Percentiles rank a stretch among this genome's conserved stretches.
Evolutionary conservation across 331 rosid species (phyloP).

Genomic region (Quercus phellos): DNA sequence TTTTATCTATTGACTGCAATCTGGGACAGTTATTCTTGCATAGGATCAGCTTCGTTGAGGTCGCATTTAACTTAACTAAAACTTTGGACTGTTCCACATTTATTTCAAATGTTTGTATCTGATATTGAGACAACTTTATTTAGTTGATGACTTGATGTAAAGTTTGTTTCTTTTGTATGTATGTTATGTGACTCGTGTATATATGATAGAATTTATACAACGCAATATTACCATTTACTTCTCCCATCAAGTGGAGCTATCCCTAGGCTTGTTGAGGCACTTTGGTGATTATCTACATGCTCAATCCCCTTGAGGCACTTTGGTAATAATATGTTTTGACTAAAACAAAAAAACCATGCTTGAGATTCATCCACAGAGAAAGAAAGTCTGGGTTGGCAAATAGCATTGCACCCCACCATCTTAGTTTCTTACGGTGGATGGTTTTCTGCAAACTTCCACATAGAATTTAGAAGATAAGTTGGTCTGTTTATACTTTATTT

Average conservation of each 20-base stretch:
- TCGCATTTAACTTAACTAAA: background rate
- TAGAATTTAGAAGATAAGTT: background rate
- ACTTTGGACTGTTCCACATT: background rate
- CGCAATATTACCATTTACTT: background rate
- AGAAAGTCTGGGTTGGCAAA: background rate
- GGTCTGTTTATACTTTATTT: background rate
- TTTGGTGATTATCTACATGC: background rate
- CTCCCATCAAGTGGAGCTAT: background rate
- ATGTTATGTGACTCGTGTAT: background rate
- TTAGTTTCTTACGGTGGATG: background rate
- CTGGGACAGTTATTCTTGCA: background rate
- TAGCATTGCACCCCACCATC: background rate
- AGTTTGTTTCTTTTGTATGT: background rate
- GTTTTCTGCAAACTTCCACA: background rate
- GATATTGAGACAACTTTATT: background rate
- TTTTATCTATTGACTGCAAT: background rate
- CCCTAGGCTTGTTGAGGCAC: background rate
- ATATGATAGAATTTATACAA: background rate
- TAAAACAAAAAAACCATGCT: background rate
- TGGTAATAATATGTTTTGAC: background rate
- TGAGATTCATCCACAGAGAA: background rate
- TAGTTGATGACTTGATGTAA: conserved; percentile 1
- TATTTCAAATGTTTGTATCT: background rate
- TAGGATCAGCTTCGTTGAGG: background rate
- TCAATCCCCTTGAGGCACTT: background rate